Base-by-base conservation (phyloP, 768 basidiomycete genomes). In the Tubosaeta brunneosetosa region DNA sequence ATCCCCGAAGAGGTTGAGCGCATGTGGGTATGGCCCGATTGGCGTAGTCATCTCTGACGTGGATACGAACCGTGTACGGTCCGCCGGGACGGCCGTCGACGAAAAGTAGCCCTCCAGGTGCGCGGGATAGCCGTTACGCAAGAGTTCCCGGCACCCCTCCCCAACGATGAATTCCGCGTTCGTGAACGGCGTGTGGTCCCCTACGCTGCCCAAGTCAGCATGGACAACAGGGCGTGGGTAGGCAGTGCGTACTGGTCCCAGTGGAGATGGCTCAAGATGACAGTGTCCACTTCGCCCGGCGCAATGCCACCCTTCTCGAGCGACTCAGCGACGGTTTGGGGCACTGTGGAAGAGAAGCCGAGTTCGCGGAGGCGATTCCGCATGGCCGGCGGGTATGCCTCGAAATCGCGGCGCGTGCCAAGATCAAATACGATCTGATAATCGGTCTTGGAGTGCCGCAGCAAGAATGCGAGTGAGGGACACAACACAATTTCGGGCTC, bases 1-100 rank as follows among this genome's bases (percentile, higher is more conserved):
- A 55, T 86, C 83, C 17, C 74, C 74, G 56, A 77, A 82, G 58
- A 74, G 77, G 66, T 85, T 81, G 17, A 76, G 58, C 5, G 78
- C 77, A 41, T 55, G 60, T 26, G 78, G 77, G 61, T 80, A 82
- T 2, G 78, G 78, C 0, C 79, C 80, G 38, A 83, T 61, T 27
- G 77, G 66, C 29, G 61, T 9, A 4, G 29, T 61, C 66, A 74
- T 71, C 1, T 69, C 71, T 5, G 57, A 52, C 32, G 62, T 52
- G 22, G 60, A 54, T n/a, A 79, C 55, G 57, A 73, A 79, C 14
- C 51, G 54, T 6, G 73, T 75, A 19, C 77, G 71, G 4, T 65
- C 73, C 2, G 57, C 26, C 1, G 77, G 76, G 11, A 78, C 64
- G 14, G 74, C 59, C 26, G 70, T 66, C 4, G 63, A 57, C n/a